Evolutionary conservation across 1,284 basidiomycete genomes (phyloP).

Genomic region (Naganishia sp.): DNA sequence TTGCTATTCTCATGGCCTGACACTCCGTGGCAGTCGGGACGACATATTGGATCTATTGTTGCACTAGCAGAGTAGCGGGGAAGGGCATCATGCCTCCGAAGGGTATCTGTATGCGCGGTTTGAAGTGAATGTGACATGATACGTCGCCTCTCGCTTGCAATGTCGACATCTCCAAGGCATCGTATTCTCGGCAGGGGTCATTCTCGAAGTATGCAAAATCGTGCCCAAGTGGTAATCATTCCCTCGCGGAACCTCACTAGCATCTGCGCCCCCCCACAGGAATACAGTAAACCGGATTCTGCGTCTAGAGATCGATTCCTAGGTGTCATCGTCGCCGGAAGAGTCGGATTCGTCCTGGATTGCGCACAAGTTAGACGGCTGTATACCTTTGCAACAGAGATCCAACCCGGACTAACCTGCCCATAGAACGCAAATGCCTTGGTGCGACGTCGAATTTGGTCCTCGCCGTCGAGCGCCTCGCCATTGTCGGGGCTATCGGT

Average conservation of each 20-base stretch:
- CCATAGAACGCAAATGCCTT: slow-evolving; percentile 54
- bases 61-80: background rate
- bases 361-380: background rate
- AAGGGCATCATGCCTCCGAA: too few species aligned
- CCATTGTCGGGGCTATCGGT: slow-evolving; percentile 7
- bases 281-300: slow-evolving; percentile 1
- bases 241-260: background rate
- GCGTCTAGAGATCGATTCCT: background rate
- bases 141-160: too few species aligned
- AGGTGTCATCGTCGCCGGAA: slow-evolving; percentile 18
- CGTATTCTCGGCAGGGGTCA: too few species aligned
- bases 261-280: background rate
- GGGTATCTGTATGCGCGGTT: too few species aligned
- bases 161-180: too few species aligned
- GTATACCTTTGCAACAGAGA: slow-evolving; percentile 4
- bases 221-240: too few species aligned
- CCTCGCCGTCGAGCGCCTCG: slow-evolving; percentile 5
- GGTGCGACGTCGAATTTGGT: slow-evolving; percentile 36
- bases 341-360: slow-evolving; percentile 25
- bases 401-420: slow-evolving; percentile 42
- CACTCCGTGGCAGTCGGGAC: slow-evolving; percentile 19
- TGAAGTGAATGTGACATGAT: too few species aligned
- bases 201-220: too few species aligned
- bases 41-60: slow-evolving; percentile 33
- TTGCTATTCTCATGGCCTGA: background rate